Conservation (phyloP, 2,329 filamentous ascomycete species). For the Stachybotrys elegans region DNA sequence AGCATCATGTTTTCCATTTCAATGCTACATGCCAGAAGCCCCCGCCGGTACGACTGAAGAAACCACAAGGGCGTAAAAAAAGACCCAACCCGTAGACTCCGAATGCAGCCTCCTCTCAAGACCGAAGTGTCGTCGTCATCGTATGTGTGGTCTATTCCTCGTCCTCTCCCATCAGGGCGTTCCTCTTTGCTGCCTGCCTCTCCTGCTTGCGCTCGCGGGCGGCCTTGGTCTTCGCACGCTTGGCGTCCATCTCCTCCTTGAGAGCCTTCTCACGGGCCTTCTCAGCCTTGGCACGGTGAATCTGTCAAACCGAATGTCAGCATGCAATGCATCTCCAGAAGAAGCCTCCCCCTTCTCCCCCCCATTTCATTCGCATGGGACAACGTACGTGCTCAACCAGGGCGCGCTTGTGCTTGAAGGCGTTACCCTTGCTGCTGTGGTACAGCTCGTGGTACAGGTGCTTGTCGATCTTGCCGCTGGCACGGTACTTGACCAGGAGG, state of each 20-base stretch:
- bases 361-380: too few species aligned
- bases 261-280: slow-evolving; percentile 91
- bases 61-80: slow-evolving; percentile 41
- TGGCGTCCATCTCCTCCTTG: slow-evolving; percentile 99
- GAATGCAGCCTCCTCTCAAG: slow-evolving; percentile 53
- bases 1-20: slow-evolving; percentile 49
- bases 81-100: slow-evolving; percentile 56
- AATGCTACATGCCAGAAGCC: slow-evolving; percentile 54
- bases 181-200: slow-evolving; percentile 86
- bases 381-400: slow-evolving; percentile 98
- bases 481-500: slow-evolving; percentile 99
- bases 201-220: slow-evolving; percentile 97
- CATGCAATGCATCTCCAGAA: too few species aligned
- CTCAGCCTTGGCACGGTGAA: slow-evolving; percentile 99
- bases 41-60: slow-evolving; percentile 45
- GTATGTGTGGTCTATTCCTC: slow-evolving; percentile 49
- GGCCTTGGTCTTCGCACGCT: slow-evolving; percentile 99
- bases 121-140: slow-evolving; percentile 35
- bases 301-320: too few species aligned
- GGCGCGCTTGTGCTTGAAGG: slow-evolving; percentile 99
- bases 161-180: slow-evolving; percentile 71
- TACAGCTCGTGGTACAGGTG: slow-evolving; percentile 99
- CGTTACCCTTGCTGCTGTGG: slow-evolving; percentile 99
- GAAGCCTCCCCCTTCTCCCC: too few species aligned
- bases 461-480: slow-evolving; percentile 99